Evolutionary conservation across 257 asterid genomes (phyloP).

Genomic region (Phtheirospermum japonicum): DNA sequence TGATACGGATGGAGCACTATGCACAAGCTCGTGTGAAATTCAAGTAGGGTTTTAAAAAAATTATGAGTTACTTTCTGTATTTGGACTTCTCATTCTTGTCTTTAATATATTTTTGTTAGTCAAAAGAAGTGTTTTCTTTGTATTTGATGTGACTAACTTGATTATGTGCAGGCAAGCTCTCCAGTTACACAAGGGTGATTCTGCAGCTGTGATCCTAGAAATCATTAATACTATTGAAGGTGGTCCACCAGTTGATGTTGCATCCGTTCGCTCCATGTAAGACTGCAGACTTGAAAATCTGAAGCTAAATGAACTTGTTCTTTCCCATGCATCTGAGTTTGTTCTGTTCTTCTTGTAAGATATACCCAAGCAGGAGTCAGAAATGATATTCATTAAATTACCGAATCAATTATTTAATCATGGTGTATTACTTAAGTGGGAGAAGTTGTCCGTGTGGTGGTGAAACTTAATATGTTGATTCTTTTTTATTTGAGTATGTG

Average conservation of each 20-base stretch:
- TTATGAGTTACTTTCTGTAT: conserved; percentile 19
- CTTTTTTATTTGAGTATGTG: conserved; percentile 9
- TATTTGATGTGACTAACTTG: conserved; percentile 25
- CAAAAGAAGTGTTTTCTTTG: conserved; percentile 19
- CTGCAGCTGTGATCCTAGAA: conserved; percentile 71
- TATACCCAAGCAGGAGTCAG: conserved; percentile 7
- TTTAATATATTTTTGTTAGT: conserved; percentile 13
- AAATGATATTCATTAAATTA: not conserved
- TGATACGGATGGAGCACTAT: conserved; percentile 89
- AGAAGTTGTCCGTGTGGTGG: conserved; percentile 11
- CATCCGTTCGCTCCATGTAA: conserved; percentile 96
- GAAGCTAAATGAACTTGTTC: conserved; percentile 7
- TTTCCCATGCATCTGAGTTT: conserved; percentile 5
- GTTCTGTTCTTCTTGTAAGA: conserved; percentile 17
- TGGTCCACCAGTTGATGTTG: conserved; percentile 95
- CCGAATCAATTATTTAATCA: conserved; percentile 12
- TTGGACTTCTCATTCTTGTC: conserved; percentile 11
- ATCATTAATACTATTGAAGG: conserved; percentile 90
- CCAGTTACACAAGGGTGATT: conserved; percentile 84
- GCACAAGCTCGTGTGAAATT: conserved; percentile 97
- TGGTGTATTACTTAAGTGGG: conserved; percentile 17
- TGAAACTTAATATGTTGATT: conserved; percentile 3
- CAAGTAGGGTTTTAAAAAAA: conserved; percentile 52
- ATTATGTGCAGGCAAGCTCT: conserved; percentile 86
- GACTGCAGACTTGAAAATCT: conserved; percentile 31